Conservation (phyloP, 2,329 filamentous ascomycete species). For the Aspergillus sp. region DNA sequence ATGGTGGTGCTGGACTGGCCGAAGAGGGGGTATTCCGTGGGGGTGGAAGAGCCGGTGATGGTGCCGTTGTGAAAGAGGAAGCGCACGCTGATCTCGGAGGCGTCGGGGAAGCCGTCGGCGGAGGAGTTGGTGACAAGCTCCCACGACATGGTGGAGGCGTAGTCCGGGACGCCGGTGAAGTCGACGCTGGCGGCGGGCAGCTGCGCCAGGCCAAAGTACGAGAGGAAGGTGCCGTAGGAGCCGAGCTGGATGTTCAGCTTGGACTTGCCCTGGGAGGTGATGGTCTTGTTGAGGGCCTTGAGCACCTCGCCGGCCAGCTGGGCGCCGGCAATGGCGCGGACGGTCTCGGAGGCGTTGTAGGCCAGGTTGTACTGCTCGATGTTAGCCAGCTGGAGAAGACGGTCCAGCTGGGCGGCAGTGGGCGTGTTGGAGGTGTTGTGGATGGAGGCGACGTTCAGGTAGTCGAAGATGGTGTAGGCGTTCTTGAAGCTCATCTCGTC, state of each 20-base stretch:
- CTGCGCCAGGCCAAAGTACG: conserved; percentile 61
- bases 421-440: conserved; percentile 62
- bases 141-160: conserved; percentile 77
- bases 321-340: conserved; percentile 55
- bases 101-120: conserved; percentile 41
- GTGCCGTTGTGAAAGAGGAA: conserved; percentile 66
- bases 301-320: conserved; percentile 65
- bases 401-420: conserved; percentile 56
- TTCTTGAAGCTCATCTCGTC: conserved; percentile 58
- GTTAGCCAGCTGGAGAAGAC: conserved; percentile 73
- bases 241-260: conserved; percentile 58
- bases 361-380: conserved; percentile 79
- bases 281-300: conserved; percentile 43
- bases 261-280: conserved; percentile 35
- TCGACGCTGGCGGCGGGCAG: conserved; percentile 52
- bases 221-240: conserved; percentile 60
- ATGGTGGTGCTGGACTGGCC: conserved; percentile 57
- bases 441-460: conserved; percentile 62
- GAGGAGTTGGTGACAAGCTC: conserved; percentile 62
- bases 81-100: conserved; percentile 55
- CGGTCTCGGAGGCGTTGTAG: conserved; percentile 63
- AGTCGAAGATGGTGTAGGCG: conserved; percentile 65
- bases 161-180: conserved; percentile 79
- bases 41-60: conserved; percentile 43
- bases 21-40: conserved; percentile 59